Conservation (phyloP, 73 alveolate species). For the Symbiodinium natans region DNA sequence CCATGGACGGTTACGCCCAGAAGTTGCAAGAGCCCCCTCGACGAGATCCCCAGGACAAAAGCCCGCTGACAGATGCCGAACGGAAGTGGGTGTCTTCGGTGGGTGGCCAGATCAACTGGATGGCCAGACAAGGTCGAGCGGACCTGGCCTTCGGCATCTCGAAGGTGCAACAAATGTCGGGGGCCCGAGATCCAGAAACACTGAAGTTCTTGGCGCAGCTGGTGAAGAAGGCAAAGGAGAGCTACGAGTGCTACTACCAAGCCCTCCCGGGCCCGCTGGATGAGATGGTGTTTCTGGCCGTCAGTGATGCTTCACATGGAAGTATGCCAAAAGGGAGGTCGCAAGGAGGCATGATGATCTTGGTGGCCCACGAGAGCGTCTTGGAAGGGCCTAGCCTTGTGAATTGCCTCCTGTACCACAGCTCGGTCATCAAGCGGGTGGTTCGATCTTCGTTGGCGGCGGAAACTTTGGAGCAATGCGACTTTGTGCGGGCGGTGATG, state of each 20-base stretch:
- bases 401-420: background rate
- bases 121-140: constrained; percentile 17
- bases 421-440: background rate
- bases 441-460: background rate
- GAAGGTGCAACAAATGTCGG: constrained; percentile 27
- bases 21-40: background rate
- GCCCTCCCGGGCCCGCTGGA: background rate
- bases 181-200: background rate
- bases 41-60: background rate
- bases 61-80: background rate
- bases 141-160: constrained; percentile 10
- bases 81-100: constrained; percentile 5
- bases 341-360: background rate
- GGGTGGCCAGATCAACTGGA: constrained; percentile 34
- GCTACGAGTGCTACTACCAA: background rate
- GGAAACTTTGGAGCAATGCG: constrained; percentile 4
- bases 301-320: background rate
- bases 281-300: background rate
- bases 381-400: background rate
- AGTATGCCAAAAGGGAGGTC: background rate
- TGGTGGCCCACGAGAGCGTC: background rate
- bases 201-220: background rate
- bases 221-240: background rate
- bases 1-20: background rate
- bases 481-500: constrained; percentile 2